Evolutionary conservation across 768 basidiomycete species (phyloP), one percentile per base, ranked within the genome.

Genomic region (Agaricus subrufescens): DNA sequence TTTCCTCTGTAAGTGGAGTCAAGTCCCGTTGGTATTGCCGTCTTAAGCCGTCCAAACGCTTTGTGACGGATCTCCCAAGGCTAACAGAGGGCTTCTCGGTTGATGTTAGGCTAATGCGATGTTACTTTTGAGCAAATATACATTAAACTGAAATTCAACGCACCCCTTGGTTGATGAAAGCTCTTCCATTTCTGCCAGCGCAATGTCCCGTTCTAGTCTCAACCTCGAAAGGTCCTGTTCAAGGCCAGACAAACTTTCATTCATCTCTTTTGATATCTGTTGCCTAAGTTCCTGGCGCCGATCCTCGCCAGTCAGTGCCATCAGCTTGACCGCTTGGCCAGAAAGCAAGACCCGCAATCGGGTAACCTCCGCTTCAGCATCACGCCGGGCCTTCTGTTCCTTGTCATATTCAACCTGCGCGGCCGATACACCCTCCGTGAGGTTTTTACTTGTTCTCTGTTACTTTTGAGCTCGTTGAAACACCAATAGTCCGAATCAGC

Each of bases 321-420:
- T 89, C 23, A 99, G 77, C 52, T 87, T 81, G 10, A 87, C 92
- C 2, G 86, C 92, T 69, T 98, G 96, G 4, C 93, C 92, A 55
- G 94, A 90, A 23, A 98, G 76, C 50, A 95, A 78, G 30, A 93
- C 85, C 43, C 91, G 76, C 26, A 99, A 74, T 42, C 90, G 82
- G 25, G 88, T 87, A 56, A 98, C 90, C 72, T 98, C 94, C 0
- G 91, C 87, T 71, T 98, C 94, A 1, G 91, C 89, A 60, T 98
- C 94, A 15, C 91, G 84, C 19, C 96, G 83, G 23, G 87, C 84
- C 56, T 89, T 86, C 37, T 94, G 78, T 69, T 98, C 97, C 50
- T 84, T 84, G 66, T 98, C 95, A 66, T 96, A 98, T 66, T 98
- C 97, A 43, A 88, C 87, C 62, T 94, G 91, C 2, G 96, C 94